Conservation (phyloP, 345 rosid species). For the Brassica napus region DNA sequence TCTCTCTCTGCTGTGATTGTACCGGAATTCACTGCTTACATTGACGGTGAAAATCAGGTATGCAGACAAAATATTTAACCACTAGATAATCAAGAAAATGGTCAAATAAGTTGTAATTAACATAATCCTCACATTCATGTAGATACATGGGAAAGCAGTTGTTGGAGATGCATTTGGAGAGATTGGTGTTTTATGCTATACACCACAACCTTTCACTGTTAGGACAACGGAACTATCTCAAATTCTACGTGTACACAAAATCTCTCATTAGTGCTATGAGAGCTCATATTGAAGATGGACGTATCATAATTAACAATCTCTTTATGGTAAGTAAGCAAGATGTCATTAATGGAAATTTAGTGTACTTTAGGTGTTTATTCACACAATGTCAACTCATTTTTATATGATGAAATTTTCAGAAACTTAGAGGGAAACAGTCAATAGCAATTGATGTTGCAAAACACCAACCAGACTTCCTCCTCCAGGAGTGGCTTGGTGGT, state of each 20-base stretch:
- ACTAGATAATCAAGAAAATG: background rate
- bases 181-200: slow-evolving; percentile 69
- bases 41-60: slow-evolving; percentile 61
- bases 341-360: background rate
- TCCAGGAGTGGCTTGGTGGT: slow-evolving; percentile 37
- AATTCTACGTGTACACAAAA: slow-evolving; percentile 62
- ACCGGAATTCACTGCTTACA: slow-evolving; percentile 58
- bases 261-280: slow-evolving; percentile 61
- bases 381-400: background rate
- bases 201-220: slow-evolving; percentile 81
- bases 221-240: slow-evolving; percentile 77
- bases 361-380: background rate
- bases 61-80: background rate
- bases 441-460: slow-evolving; percentile 40
- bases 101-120: background rate
- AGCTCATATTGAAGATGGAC: slow-evolving; percentile 30
- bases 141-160: slow-evolving; percentile 61
- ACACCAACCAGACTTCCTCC: slow-evolving; percentile 39
- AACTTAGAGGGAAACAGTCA: slow-evolving; percentile 51
- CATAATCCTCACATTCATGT: slow-evolving; percentile 24
- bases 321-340: slow-evolving; percentile 52
- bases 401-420: slow-evolving; percentile 47
- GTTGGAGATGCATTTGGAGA: slow-evolving; percentile 85
- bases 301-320: slow-evolving; percentile 64
- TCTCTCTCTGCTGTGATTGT: slow-evolving; percentile 1